Conservation (phyloP, 2,329 filamentous ascomycete species). For the Teratosphaeria epicoccoides region DNA sequence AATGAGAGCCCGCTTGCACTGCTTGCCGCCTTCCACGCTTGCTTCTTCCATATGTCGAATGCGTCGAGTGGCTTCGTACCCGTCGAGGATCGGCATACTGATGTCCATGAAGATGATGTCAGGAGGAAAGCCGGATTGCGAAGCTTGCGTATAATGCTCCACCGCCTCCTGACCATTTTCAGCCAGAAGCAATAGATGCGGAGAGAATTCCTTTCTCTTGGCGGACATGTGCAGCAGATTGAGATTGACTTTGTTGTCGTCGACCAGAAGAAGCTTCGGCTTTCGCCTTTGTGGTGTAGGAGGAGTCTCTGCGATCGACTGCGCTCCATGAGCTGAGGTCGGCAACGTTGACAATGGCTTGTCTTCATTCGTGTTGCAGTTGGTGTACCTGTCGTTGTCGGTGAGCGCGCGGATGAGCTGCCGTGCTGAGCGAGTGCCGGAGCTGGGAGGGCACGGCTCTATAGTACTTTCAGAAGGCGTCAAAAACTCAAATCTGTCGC, state of each 20-base stretch:
- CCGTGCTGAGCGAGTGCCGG: background rate
- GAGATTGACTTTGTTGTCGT: slow-evolving; percentile 22
- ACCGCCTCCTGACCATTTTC: slow-evolving; percentile 40
- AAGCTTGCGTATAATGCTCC: slow-evolving; percentile 26
- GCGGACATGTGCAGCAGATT: slow-evolving; percentile 25
- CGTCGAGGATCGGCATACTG: slow-evolving; percentile 27
- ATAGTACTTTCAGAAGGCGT: background rate
- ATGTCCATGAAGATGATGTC: slow-evolving; percentile 40
- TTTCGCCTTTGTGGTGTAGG: background rate
- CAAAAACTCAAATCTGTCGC: background rate
- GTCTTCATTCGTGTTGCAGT: background rate
- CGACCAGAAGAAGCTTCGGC: slow-evolving; percentile 13
- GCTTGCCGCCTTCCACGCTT: background rate
- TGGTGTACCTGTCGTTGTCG: background rate
- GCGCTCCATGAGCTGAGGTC: background rate
- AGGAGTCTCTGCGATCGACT: background rate
- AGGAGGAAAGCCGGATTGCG: slow-evolving; percentile 22
- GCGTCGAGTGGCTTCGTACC: slow-evolving; percentile 19
- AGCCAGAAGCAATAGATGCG: slow-evolving; percentile 24
- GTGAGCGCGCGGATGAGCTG: background rate
- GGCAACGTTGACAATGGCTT: background rate
- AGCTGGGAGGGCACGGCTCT: background rate
- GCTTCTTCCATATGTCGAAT: slow-evolving; percentile 14
- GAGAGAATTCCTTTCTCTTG: slow-evolving; percentile 17
- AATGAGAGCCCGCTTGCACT: slow-evolving; percentile 8